Evolutionary conservation across 1,284 basidiomycete genomes (phyloP), one percentile per base, ranked within the genome.

Genomic region (Prillingera fragicola): DNA sequence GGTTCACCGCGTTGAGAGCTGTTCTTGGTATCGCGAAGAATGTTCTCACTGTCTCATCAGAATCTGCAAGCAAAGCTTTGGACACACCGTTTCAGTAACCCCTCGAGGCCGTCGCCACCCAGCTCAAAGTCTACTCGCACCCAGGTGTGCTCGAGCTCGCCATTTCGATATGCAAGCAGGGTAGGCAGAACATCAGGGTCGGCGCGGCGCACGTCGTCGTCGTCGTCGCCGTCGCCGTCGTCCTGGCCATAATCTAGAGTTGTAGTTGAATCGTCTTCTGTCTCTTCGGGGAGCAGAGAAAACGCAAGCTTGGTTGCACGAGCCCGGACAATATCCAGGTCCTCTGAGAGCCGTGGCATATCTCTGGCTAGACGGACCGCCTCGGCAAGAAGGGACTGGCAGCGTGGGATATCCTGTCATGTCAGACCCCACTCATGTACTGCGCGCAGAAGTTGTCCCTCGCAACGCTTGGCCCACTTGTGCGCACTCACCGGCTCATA

Each of bases 101-200:
- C 56, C 43, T 63, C 64, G 3, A 68, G 45, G 3, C 35, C 44
- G 29, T 55, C 58, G 25, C 59, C 53, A 4, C 42, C 43, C 4
- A 65, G 43, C 38, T 69, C 66, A 59, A 65, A 61, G 51, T 71
- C 69, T 8, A 69, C 63, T 29, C 69, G 56, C 1, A 65, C 60
- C 62, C 63, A 69, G 22, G 50, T 69, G 43, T 55, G 60, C 29
- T 32, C 33, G 34, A 64, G 54, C 48, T 65, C 67, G 24, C 69
- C 69, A 41, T 64, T 55, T 25, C 56, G 57, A 38, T 71, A 71
- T 10, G 60, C 63, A 29, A 71, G 56, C 31, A 71, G 41, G 4
- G 64, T 63, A 8, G 69, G 69, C n/a, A 71, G 46, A 1, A 71
- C 69, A 33, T 70, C 69, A 2, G 62, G 60, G 52, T 71, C 69